Conservation (phyloP, 2,329 filamentous ascomycete genomes). For the Biscogniauxia marginata region DNA sequence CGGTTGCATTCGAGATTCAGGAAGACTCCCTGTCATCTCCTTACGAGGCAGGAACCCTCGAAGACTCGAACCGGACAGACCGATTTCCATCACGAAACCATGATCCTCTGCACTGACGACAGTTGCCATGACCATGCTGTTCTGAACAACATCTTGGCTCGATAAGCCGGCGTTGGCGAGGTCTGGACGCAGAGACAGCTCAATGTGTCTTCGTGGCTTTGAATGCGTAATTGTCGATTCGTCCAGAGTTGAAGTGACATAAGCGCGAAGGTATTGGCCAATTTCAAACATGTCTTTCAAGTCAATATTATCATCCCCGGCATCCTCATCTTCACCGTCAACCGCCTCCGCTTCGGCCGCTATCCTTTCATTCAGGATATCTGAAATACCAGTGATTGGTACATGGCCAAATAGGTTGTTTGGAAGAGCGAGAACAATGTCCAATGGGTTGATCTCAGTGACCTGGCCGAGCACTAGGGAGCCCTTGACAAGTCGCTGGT, state of each 20-base stretch:
- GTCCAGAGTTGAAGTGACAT: slow-evolving; percentile 75
- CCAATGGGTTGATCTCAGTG: slow-evolving; percentile 73
- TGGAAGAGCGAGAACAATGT: slow-evolving; percentile 79
- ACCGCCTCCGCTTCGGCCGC: slow-evolving; percentile 63
- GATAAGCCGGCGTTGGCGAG: slow-evolving; percentile 75
- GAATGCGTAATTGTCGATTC: slow-evolving; percentile 51
- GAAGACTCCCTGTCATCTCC: slow-evolving; percentile 67
- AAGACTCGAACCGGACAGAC: slow-evolving; percentile 64
- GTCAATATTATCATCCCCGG: slow-evolving; percentile 62
- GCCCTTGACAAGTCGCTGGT: slow-evolving; percentile 83
- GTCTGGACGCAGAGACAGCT: slow-evolving; percentile 78
- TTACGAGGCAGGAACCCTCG: slow-evolving; percentile 84
- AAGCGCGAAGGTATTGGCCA: slow-evolving; percentile 85
- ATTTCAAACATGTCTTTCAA: slow-evolving; percentile 72
- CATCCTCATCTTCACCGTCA: slow-evolving; percentile 53
- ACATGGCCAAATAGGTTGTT: slow-evolving; percentile 93
- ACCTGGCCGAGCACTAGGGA: slow-evolving; percentile 87
- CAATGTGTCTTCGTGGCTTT: slow-evolving; percentile 77
- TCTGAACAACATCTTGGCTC: slow-evolving; percentile 69
- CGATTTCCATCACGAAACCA: slow-evolving; percentile 89
- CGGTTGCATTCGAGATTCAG: slow-evolving; percentile 70
- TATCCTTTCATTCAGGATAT: slow-evolving; percentile 72
- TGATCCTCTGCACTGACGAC: slow-evolving; percentile 94
- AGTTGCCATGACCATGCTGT: slow-evolving; percentile 81
- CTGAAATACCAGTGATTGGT: slow-evolving; percentile 87